A percentile compares a stretch with the other conserved stretches of the same genome.
These are phyloP conservation scores for Penicillium sp. DNA, from an alignment of 2,329 filamentous ascomycete species.

Conservation along the genomic window DNA sequence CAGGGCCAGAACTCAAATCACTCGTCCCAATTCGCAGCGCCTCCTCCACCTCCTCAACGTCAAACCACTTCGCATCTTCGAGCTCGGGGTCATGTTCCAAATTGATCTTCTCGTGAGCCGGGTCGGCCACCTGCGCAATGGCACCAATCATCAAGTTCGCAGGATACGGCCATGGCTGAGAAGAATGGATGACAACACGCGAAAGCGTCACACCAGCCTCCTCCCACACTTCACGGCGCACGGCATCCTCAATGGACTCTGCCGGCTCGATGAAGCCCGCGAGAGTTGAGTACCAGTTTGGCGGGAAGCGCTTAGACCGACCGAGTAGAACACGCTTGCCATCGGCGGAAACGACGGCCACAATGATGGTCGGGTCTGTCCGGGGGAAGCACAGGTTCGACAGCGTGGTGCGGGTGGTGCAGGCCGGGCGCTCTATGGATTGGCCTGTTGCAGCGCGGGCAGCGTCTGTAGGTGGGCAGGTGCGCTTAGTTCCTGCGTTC, in stretches of 20 bases:
- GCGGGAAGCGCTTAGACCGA: slow-evolving; percentile 79
- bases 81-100: slow-evolving; percentile 89
- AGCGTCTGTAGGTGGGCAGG: slow-evolving; percentile 47
- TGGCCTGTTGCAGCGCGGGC: slow-evolving; percentile 32
- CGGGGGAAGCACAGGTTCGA: slow-evolving; percentile 91
- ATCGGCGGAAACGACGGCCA: slow-evolving; percentile 82
- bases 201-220: slow-evolving; percentile 77
- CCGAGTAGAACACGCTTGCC: slow-evolving; percentile 79
- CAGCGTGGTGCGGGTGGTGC: slow-evolving; percentile 78
- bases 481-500: slow-evolving; percentile 48
- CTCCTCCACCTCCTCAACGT: slow-evolving; percentile 74
- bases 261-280: slow-evolving; percentile 84
- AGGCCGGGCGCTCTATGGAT: slow-evolving; percentile 59
- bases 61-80: slow-evolving; percentile 86
- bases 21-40: slow-evolving; percentile 70
- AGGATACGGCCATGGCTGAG: slow-evolving; percentile 86
- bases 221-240: slow-evolving; percentile 82
- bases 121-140: slow-evolving; percentile 76
- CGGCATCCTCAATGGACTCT: slow-evolving; percentile 82
- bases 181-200: slow-evolving; percentile 77
- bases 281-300: slow-evolving; percentile 83
- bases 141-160: slow-evolving; percentile 84
- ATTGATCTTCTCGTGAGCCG: slow-evolving; percentile 76
- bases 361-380: slow-evolving; percentile 93
- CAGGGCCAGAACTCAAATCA: slow-evolving; percentile 64